These are phyloP conservation scores for Cryptococcus amylolentus DNA, from an alignment of 1,284 basidiomycete species.

Conservation along the genomic window DNA sequence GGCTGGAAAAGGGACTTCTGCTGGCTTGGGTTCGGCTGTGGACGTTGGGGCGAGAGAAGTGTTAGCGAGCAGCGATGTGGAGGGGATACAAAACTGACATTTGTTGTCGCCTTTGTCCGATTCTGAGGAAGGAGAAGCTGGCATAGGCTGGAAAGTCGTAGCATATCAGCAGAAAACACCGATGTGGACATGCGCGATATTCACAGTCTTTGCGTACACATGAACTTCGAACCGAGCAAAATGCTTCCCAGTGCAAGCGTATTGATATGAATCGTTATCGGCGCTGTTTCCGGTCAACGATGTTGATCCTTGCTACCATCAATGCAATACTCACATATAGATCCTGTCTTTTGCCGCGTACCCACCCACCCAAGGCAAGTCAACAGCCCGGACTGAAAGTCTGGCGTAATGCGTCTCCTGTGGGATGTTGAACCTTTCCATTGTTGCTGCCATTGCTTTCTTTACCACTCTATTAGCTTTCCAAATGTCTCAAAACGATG, in stretches of 20 bases:
- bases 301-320: not conserved
- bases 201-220: constrained; percentile 35
- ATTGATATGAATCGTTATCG: constrained; percentile 44
- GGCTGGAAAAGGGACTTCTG: not conserved
- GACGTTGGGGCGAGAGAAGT: not conserved
- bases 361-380: constrained; percentile 36
- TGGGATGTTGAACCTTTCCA: constrained; percentile 33
- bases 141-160: constrained; percentile 4
- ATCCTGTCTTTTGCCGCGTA: constrained; percentile 28
- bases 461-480: constrained; percentile 6
- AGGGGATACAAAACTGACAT: not conserved
- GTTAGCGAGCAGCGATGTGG: not conserved
- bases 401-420: constrained; percentile 34
- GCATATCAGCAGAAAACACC: not conserved
- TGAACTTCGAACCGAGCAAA: constrained; percentile 38
- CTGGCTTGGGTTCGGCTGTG: constrained; percentile 3
- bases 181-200: constrained; percentile 1
- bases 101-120: not conserved
- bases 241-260: constrained; percentile 43
- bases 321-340: constrained; percentile 30
- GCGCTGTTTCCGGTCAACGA: constrained; percentile 14
- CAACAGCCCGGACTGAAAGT: constrained; percentile 28
- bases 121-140: constrained; percentile 1
- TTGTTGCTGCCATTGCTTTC: constrained; percentile 39
- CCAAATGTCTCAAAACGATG: not conserved